Base-by-base conservation (phyloP, 441 rosid genomes). In the Gossypium schwendimanii region DNA sequence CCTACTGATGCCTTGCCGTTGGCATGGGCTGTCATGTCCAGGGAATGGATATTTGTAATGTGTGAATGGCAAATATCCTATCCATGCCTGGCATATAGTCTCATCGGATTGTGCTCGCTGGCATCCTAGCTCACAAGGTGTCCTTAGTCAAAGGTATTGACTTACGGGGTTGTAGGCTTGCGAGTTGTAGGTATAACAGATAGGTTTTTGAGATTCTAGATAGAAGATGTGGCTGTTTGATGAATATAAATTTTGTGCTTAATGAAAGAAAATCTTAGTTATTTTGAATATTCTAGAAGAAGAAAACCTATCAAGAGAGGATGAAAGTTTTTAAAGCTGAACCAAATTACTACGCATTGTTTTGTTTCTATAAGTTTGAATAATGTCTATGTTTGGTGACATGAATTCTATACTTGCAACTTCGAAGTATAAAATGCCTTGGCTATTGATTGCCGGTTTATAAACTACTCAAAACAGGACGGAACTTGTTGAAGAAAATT, bases 241-340 rank as follows among this genome's bases (percentile, higher is more conserved):
- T 68, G 4, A 36, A 50, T 50, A 15, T 50, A 50, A 17, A 31
- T 52, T 28, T 26, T 28, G 11, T 68, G 2, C 41, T 47, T 24
- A 33, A 65, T 24, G 70, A 47, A 66, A 66, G n/a, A 26, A 14
- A 7, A 63, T 50, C 69, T 63, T 11, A 20, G 53, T 41, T 64
- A 5, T 44, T 18, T 23, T 58, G 36, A 58, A 57, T 11, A 45
- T 45, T 45, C 20, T 14, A 65, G 70, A 45, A 23, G 14, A 24
- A 65, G 70, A 7, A 23, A 23, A 23, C 23, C 11, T 12, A 45
- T 14, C 6, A 12, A 14, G 14, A 62, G 10, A 31, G 70, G 55
- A 23, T 45, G 52, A 23, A 45, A 45, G 20, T 23, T 65, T 45
- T 65, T 2, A 45, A 45, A 65, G 10, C 14, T 17, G 55, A 65